Conservation (phyloP, 257 asterid species). For the Ajuga chamaepitys region DNA sequence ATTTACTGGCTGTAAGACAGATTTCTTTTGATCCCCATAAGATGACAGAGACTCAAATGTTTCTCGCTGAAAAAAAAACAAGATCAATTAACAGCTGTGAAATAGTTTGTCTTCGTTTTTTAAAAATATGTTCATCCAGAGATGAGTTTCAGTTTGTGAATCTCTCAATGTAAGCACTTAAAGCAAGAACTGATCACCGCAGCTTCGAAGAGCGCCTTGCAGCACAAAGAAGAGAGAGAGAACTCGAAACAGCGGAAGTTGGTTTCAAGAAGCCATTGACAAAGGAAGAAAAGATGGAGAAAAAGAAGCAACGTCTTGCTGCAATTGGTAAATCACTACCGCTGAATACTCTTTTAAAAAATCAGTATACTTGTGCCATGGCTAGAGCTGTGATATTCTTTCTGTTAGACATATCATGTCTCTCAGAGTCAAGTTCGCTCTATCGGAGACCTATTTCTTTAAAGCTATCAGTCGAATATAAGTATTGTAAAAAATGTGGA, state of each 20-base stretch:
- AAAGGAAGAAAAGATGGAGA: slow-evolving; percentile 72
- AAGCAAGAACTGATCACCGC: slow-evolving; percentile 19
- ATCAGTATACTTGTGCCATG: not conserved
- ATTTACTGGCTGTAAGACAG: too few species aligned
- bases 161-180: not conserved
- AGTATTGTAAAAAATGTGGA: not conserved
- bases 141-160: not conserved
- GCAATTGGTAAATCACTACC: slow-evolving; percentile 65
- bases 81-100: too few species aligned
- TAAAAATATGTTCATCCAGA: not conserved
- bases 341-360: not conserved
- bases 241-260: slow-evolving; percentile 57
- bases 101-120: not conserved
- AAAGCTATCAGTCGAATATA: not conserved
- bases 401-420: not conserved
- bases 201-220: slow-evolving; percentile 95
- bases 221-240: slow-evolving; percentile 76
- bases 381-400: not conserved
- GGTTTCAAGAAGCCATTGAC: slow-evolving; percentile 83
- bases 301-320: slow-evolving; percentile 88
- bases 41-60: too few species aligned
- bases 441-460: not conserved
- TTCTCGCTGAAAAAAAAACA: too few species aligned
- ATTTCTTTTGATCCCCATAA: too few species aligned
- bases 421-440: not conserved